Evolutionary conservation across 345 rosid genomes (phyloP).

Genomic region (Linum usitatissimum): DNA sequence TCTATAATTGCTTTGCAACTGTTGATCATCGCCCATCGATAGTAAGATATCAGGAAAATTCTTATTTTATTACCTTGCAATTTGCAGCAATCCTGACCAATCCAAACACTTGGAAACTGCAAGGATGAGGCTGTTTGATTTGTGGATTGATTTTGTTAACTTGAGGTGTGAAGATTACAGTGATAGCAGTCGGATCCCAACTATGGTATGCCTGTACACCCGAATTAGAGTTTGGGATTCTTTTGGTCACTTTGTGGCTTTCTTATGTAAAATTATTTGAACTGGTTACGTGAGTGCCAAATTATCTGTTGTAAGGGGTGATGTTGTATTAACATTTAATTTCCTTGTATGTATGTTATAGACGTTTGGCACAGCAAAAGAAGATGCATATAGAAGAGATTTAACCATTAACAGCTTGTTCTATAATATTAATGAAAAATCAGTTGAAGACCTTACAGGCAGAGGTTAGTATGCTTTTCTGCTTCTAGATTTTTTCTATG

Average conservation of each 20-base stretch:
- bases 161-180: constrained; percentile 79
- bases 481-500: constrained; percentile 7
- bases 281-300: not conserved
- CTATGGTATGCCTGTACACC: constrained; percentile 38
- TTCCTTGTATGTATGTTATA: constrained; percentile 8
- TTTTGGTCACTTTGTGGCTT: not conserved
- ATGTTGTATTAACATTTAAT: constrained; percentile 2
- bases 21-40: not conserved
- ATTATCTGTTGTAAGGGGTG: not conserved
- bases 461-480: constrained; percentile 44
- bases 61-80: not conserved
- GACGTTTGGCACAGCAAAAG: constrained; percentile 91
- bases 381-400: constrained; percentile 91
- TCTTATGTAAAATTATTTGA: not conserved
- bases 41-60: not conserved
- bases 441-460: constrained; percentile 75
- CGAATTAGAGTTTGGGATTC: not conserved
- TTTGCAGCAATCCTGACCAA: constrained; percentile 85
- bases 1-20: not conserved
- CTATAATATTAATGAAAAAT: constrained; percentile 66
- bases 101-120: constrained; percentile 97
- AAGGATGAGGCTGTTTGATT: constrained; percentile 68
- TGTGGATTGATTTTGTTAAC: constrained; percentile 95
- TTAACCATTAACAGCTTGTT: constrained; percentile 92
- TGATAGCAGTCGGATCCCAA: constrained; percentile 78